Evolutionary conservation across 2,329 filamentous ascomycete genomes (phyloP).

Genomic region (Trichoderma sp.): DNA sequence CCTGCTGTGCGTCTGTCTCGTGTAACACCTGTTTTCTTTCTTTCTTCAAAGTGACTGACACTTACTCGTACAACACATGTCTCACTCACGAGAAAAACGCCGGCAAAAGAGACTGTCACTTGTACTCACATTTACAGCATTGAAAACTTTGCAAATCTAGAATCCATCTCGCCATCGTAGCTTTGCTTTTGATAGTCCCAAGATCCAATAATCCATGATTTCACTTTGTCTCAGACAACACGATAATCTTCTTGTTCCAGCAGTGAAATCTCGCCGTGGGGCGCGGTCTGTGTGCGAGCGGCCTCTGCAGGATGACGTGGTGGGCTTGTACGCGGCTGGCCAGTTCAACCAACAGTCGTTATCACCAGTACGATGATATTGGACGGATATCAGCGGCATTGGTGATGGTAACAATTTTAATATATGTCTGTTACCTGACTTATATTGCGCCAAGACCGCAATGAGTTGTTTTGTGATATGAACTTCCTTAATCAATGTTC

Average conservation of each 20-base stretch:
- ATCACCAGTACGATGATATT: not conserved
- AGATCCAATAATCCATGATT: constrained; percentile 12
- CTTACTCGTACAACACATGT: not conserved
- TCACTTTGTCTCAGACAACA: constrained; percentile 7
- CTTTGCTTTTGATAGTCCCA: too few species aligned
- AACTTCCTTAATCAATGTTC: too few species aligned
- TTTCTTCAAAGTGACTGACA: not conserved
- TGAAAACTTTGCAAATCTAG: not conserved
- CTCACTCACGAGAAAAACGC: not conserved
- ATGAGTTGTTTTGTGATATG: not conserved
- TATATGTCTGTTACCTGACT: not conserved
- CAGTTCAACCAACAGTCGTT: not conserved
- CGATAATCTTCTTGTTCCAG: not conserved
- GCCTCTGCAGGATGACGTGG: not conserved
- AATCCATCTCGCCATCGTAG: not conserved
- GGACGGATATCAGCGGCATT: not conserved
- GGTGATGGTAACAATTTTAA: not conserved
- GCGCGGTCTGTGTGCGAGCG: not conserved
- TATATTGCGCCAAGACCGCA: not conserved
- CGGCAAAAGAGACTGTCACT: not conserved
- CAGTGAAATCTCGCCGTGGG: not conserved
- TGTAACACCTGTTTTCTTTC: not conserved
- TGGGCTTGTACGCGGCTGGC: not conserved
- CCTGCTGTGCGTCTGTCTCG: not conserved
- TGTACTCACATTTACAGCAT: not conserved